Evolutionary conservation across 768 basidiomycete genomes (phyloP).

Genomic region (Lactarius hatsudake): DNA sequence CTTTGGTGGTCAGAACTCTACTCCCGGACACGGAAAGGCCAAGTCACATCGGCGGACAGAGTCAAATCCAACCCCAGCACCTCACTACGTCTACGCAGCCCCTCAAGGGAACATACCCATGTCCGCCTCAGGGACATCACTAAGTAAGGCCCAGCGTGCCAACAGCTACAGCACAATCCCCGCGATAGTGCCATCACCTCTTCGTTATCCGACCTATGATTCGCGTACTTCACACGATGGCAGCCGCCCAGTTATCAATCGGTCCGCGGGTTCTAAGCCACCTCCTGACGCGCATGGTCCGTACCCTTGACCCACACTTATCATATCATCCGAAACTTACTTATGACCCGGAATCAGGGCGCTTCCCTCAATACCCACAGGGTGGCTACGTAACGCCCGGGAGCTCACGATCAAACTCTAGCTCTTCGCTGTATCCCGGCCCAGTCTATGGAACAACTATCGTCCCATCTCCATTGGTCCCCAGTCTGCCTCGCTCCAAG

Average conservation of each 20-base stretch:
- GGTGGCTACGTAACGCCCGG: constrained; percentile 34
- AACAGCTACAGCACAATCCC: constrained; percentile 23
- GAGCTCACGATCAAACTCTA: constrained; percentile 53
- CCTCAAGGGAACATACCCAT: constrained; percentile 21
- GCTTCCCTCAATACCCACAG: constrained; percentile 23
- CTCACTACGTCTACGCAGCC: constrained; percentile 31
- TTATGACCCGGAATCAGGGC: constrained; percentile 26
- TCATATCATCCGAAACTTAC: constrained; percentile 19
- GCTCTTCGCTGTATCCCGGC: constrained; percentile 46
- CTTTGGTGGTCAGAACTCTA: constrained; percentile 36
- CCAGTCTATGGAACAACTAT: constrained; percentile 32
- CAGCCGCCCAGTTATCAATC: constrained; percentile 22
- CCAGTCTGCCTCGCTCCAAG: constrained; percentile 25
- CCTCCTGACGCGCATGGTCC: constrained; percentile 20
- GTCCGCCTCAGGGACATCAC: constrained; percentile 20
- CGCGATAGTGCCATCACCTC: constrained; percentile 27
- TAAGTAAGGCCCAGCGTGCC: constrained; percentile 13
- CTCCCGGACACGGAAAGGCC: constrained; percentile 33
- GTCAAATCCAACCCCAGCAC: constrained; percentile 36
- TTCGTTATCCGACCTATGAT: constrained; percentile 27
- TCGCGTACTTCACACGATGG: constrained; percentile 24
- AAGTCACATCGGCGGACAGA: constrained; percentile 46
- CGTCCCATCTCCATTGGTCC: constrained; percentile 24
- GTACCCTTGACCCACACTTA: constrained; percentile 28
- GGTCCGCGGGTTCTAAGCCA: constrained; percentile 17